A percentile compares a stretch with the other conserved stretches of the same genome.
phyloP scores from a whole-genome alignment of 2,329 filamentous ascomycete species.

The Hypoxylon sp. region DNA sequence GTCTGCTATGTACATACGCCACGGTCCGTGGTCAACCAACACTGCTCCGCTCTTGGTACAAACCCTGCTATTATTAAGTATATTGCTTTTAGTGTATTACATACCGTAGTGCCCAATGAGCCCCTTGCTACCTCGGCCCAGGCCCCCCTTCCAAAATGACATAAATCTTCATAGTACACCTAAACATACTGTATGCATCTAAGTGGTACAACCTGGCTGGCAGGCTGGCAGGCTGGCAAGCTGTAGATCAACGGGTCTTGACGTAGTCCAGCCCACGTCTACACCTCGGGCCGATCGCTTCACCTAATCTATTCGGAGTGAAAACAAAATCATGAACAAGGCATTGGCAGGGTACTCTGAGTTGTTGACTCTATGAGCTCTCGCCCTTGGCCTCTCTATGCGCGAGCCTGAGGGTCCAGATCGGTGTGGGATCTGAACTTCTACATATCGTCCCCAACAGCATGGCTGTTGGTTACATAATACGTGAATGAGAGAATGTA shows the following conservation, averaged over 20 bases:
- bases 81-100: conserved; percentile 30
- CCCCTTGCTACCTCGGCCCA: conserved; percentile 25
- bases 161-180: too few species aligned
- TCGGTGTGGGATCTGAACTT: conserved; percentile 6
- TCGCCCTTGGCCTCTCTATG: conserved; percentile 4
- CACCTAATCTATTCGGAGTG: conserved; percentile 17
- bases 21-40: conserved; percentile 36
- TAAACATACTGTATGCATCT: too few species aligned
- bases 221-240: conserved; percentile 7
- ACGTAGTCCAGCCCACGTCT: not conserved
- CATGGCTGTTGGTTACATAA: conserved; percentile 15
- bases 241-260: conserved; percentile 18
- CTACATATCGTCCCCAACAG: conserved; percentile 16
- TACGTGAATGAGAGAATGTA: conserved; percentile 13
- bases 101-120: conserved; percentile 12
- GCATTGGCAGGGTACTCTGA: not conserved
- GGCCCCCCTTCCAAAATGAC: conserved; percentile 26
- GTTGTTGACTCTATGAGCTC: not conserved
- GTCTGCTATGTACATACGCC: conserved; percentile 27
- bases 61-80: conserved; percentile 37
- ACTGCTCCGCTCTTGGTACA: conserved; percentile 32
- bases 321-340: not conserved
- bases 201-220: conserved; percentile 17
- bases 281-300: conserved; percentile 34
- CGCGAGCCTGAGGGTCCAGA: not conserved